phyloP scores from a whole-genome alignment of 2,329 filamentous ascomycete genomes.

The Trichoderma brevicompactum region DNA sequence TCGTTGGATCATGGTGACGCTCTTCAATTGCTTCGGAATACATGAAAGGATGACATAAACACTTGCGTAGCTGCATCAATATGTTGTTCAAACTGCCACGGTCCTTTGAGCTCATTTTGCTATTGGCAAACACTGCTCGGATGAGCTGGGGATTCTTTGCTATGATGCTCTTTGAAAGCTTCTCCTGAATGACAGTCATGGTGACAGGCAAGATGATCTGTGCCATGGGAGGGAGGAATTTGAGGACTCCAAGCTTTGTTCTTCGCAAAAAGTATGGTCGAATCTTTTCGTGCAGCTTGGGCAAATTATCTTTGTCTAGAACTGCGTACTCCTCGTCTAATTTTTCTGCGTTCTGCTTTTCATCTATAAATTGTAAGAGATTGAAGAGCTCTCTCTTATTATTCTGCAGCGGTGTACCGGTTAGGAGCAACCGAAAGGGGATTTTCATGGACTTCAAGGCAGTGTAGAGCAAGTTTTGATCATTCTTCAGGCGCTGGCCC shows the following conservation, averaged over 20 bases:
- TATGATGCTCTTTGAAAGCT: constrained; percentile 90
- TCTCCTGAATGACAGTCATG: constrained; percentile 92
- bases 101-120: constrained; percentile 69
- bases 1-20: constrained; percentile 61
- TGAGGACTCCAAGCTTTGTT: constrained; percentile 88
- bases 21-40: constrained; percentile 93
- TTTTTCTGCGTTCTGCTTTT: constrained; percentile 66
- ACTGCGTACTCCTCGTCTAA: constrained; percentile 77
- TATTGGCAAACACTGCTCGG: constrained; percentile 77
- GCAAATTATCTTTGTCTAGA: constrained; percentile 82
- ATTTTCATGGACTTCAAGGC: constrained; percentile 74
- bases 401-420: constrained; percentile 92
- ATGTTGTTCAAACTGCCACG: constrained; percentile 89
- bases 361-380: constrained; percentile 90
- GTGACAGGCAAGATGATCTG: constrained; percentile 96
- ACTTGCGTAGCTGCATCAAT: constrained; percentile 91
- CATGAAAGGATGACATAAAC: constrained; percentile 93
- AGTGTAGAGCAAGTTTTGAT: constrained; percentile 79
- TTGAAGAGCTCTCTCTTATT: constrained; percentile 96
- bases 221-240: constrained; percentile 88
- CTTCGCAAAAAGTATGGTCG: constrained; percentile 71
- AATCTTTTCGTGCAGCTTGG: constrained; percentile 80
- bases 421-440: constrained; percentile 84
- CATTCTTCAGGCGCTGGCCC: constrained; percentile 93
- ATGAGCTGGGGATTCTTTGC: constrained; percentile 89